Base-by-base conservation (phyloP, 768 basidiomycete species). In the Pleurotus ostreatus region DNA sequence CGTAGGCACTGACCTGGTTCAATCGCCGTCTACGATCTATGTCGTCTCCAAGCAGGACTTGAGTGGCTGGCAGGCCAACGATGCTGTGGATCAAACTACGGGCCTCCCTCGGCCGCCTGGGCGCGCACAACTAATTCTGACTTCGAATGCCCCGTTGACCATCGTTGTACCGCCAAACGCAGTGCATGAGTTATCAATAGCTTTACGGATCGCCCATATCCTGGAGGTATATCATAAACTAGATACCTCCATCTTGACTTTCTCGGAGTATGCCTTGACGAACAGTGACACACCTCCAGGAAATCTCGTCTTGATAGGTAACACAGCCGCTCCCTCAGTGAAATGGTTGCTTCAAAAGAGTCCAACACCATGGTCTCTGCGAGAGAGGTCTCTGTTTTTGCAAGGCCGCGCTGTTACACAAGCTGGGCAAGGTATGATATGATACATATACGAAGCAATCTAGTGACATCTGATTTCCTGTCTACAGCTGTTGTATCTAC, bases 161-260 rank as follows among this genome's bases (percentile, higher is more conserved):
- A 70, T 94, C 37, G 75, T 94, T 49, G 68, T 86, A 18, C 76
- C 81, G 7, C 58, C 62, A 3, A 62, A 59, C 13, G 20, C 57
- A 4, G 63, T 65, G 1, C 63, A 65, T n/a, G 76, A 78, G 26
- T 63, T 80, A 7, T 81, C 80, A 0, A 68, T 84, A 2, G 92
- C 89, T 2, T 65, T 78, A 9, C 77, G 92, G 11, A 70, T 94
- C 20, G 83, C 86, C 2, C 83, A 92, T 64, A 80, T 83, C 58
- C 71, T 94, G 15, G 70, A 81, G 30, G 63, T 82, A 0, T 92
- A 87, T 68, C 87, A 91, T 64, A 77, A 81, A 57, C 66, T 94
- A 18, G 91, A 93, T 59, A 67, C 81, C 0, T 78, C 83, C 47
- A 83, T 95, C 44, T 61, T 84, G 49, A 60, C 65, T 34, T 78